Evolutionary conservation across 768 basidiomycete genomes (phyloP).

Genomic region (Macrolepiota albuminosa): DNA sequence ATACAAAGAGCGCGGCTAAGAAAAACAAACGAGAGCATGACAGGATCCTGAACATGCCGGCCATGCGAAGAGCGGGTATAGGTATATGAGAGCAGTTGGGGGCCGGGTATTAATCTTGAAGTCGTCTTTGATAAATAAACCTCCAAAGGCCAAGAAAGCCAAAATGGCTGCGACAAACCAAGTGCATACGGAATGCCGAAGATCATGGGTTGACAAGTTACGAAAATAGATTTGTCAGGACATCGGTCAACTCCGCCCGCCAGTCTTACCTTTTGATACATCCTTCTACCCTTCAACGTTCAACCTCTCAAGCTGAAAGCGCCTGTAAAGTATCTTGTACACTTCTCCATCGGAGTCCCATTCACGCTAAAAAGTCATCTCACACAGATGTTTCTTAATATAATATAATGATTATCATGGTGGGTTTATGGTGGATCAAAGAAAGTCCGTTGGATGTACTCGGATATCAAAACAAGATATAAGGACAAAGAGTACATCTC

Average conservation of each 20-base stretch:
- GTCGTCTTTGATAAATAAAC: neutral
- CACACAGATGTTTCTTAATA: neutral
- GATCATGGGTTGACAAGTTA: neutral
- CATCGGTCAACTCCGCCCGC: neutral
- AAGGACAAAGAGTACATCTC: too few species aligned
- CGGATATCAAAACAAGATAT: neutral
- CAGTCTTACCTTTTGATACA: neutral
- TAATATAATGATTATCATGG: neutral
- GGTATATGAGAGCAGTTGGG: neutral
- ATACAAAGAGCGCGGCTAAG: constrained; percentile 1
- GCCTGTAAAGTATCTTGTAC: neutral
- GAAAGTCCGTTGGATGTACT: neutral
- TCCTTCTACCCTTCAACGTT: neutral
- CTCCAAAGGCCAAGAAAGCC: neutral
- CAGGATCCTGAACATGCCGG: constrained; percentile 1
- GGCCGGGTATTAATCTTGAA: neutral
- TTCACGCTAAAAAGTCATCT: too few species aligned
- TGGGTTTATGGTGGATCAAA: neutral
- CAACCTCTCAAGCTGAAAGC: neutral
- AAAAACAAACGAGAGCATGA: neutral
- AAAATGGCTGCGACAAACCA: neutral
- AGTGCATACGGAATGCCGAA: neutral
- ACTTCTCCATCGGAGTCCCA: neutral
- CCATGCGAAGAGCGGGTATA: neutral
- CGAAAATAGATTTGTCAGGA: neutral